phyloP scores from a whole-genome alignment of 306 rosid species.

The Acacia melanoxylon region DNA sequence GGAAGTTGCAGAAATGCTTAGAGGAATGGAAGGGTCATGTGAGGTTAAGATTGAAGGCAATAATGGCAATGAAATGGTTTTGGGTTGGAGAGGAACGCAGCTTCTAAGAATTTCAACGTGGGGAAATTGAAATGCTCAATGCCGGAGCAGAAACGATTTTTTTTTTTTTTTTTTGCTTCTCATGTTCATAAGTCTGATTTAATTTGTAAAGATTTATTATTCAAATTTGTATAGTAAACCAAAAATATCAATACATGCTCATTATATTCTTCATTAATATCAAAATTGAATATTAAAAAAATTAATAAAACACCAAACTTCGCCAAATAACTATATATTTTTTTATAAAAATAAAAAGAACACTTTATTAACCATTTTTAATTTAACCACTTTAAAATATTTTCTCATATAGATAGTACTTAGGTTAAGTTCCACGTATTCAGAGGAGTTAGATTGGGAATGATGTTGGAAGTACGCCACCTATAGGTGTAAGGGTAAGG shows the following conservation, averaged over 20 bases:
- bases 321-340: no score
- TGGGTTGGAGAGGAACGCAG: slow-evolving; percentile 54
- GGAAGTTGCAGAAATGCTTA: slow-evolving; percentile 52
- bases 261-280: not conserved
- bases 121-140: slow-evolving; percentile 36
- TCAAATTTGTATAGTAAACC: not conserved
- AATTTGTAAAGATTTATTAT: slow-evolving; percentile 30
- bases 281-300: not conserved
- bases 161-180: no score
- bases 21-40: slow-evolving; percentile 40
- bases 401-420: no score
- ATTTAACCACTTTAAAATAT: no score
- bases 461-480: no score
- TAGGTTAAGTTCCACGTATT: no score
- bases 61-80: slow-evolving; percentile 46
- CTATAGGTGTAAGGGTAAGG: no score
- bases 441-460: no score
- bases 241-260: not conserved
- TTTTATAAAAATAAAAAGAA: no score
- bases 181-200: not conserved
- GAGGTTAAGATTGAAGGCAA: slow-evolving; percentile 45
- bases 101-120: slow-evolving; percentile 59
- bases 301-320: not conserved
- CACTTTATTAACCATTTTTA: no score
- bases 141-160: not conserved